These are phyloP conservation scores for Chalciporus piperatoides DNA, from an alignment of 1,284 basidiomycete genomes.

Conservation along the genomic window DNA sequence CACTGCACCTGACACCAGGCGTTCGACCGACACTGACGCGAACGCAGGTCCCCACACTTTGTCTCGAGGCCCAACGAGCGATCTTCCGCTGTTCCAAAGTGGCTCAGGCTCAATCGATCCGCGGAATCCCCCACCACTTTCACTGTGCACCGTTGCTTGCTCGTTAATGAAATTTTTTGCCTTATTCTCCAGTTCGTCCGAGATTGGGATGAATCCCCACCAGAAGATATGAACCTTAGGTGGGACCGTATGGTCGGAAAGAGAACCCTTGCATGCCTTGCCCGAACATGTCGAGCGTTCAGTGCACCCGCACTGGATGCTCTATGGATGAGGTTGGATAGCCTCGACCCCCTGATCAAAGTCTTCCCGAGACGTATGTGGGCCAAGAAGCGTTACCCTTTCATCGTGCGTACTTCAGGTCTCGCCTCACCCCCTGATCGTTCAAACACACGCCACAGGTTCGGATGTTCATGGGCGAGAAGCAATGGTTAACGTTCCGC, in stretches of 20 bases:
- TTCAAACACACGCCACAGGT: slow-evolving; percentile 11
- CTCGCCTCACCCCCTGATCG: not conserved
- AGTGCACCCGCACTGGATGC: slow-evolving; percentile 21
- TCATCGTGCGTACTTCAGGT: slow-evolving; percentile 15
- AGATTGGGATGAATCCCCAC: slow-evolving; percentile 20
- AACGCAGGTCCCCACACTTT: not conserved
- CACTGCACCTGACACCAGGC: not conserved
- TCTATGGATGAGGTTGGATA: slow-evolving; percentile 27
- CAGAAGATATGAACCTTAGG: slow-evolving; percentile 17
- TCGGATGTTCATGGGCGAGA: slow-evolving; percentile 26
- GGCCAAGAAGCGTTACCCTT: slow-evolving; percentile 1
- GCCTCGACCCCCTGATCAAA: slow-evolving; percentile 26
- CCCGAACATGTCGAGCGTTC: slow-evolving; percentile 27
- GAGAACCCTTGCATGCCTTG: slow-evolving; percentile 23
- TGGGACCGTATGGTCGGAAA: slow-evolving; percentile 9
- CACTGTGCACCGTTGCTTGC: slow-evolving; percentile 26
- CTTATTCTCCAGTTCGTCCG: slow-evolving; percentile 25
- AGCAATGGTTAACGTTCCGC: slow-evolving; percentile 24
- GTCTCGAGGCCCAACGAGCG: not conserved
- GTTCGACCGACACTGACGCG: not conserved
- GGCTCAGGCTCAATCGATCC: not conserved
- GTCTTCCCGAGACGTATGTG: slow-evolving; percentile 21
- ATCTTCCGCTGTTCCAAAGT: not conserved
- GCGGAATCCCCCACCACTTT: not conserved
- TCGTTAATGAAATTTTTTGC: slow-evolving; percentile 23